A percentile compares a stretch with the other conserved stretches of the same genome.
phyloP scores from a whole-genome alignment of 2,329 filamentous ascomycete species.

The Cercospora brassicicola region DNA sequence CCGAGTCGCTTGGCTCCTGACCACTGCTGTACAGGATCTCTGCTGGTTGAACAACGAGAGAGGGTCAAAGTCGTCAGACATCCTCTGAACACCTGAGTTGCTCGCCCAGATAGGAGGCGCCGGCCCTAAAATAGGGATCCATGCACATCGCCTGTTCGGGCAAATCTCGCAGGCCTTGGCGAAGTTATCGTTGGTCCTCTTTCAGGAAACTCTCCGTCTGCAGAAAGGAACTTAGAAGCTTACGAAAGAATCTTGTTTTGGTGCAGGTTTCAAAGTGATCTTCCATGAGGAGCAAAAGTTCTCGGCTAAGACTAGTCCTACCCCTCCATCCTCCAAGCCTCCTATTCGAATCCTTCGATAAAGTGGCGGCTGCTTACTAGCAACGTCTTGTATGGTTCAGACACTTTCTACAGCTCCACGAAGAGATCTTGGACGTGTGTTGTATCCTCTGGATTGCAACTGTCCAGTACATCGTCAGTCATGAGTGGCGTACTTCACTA shows the following conservation, averaged over 20 bases:
- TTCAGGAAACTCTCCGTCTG: neutral
- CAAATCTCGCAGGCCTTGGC: slow-evolving; percentile 14
- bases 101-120: neutral
- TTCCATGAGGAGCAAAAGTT: neutral
- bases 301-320: slow-evolving; percentile 1
- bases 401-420: neutral
- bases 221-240: neutral
- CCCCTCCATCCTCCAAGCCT: slow-evolving; percentile 2
- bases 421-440: too few relatives aligned
- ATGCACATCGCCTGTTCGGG: neutral
- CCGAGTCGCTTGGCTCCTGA: neutral
- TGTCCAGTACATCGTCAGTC: neutral
- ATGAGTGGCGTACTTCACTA: slow-evolving; percentile 5
- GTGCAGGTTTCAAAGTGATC: neutral
- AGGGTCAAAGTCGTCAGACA: neutral
- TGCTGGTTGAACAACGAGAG: neutral
- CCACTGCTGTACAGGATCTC: neutral
- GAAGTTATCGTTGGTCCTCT: neutral
- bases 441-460: too few relatives aligned
- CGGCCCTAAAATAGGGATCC: neutral
- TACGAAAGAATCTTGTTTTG: neutral
- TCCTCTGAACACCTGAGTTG: neutral
- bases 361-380: slow-evolving; percentile 1
- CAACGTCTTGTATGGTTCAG: neutral
- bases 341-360: neutral